A percentile compares a stretch with the other conserved stretches of the same genome.
Evolutionary conservation across 768 basidiomycete genomes (phyloP).

Genomic region (Amanita pseudoporphyria): DNA sequence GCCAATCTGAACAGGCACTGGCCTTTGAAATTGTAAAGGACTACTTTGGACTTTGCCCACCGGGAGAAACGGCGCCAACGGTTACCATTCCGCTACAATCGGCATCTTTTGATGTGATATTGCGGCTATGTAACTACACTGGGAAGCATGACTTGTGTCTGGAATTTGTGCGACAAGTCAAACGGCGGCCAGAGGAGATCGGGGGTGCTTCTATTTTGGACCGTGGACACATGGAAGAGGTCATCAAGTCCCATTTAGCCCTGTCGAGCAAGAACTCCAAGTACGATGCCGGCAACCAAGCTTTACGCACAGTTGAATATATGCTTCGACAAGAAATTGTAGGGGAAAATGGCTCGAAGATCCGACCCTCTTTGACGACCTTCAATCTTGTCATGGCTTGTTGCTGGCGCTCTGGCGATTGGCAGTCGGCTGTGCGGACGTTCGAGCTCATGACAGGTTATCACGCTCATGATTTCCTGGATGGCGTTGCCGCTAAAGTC

Average conservation of each 20-base stretch:
- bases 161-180: conserved; percentile 52
- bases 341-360: conserved; percentile 32
- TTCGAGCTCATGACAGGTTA: conserved; percentile 73
- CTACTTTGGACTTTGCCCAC: conserved; percentile 49
- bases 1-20: conserved; percentile 48
- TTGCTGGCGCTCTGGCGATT: conserved; percentile 58
- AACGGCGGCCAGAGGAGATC: conserved; percentile 30
- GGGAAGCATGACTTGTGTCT: conserved; percentile 37
- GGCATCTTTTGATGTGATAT: conserved; percentile 41
- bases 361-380: conserved; percentile 38
- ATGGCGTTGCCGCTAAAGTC: conserved; percentile 25
- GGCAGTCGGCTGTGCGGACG: conserved; percentile 42
- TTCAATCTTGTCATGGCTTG: conserved; percentile 54
- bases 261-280: conserved; percentile 19
- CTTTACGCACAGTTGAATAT: conserved; percentile 57
- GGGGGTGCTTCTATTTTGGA: conserved; percentile 35
- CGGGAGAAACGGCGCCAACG: conserved; percentile 29
- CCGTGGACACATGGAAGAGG: conserved; percentile 48
- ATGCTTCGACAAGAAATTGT: conserved; percentile 49
- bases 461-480: conserved; percentile 42
- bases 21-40: conserved; percentile 56
- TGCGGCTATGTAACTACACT: conserved; percentile 45
- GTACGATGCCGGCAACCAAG: conserved; percentile 32
- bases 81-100: conserved; percentile 32
- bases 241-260: conserved; percentile 45